Evolutionary conservation across 345 rosid genomes (phyloP).

Genomic region (Trapa bicornis): DNA sequence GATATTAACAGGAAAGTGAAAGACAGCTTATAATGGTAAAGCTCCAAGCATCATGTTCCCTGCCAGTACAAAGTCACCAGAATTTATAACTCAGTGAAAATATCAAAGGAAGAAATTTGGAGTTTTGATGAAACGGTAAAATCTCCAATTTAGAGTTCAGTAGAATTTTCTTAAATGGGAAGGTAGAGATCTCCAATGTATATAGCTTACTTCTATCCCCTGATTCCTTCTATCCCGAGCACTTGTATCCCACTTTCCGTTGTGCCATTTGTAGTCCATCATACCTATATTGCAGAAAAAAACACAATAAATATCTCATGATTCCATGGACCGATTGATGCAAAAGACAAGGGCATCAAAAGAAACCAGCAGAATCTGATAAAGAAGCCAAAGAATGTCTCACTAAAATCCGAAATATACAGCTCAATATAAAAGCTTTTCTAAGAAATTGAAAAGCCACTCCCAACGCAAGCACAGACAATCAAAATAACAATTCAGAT

Average conservation of each 20-base stretch:
- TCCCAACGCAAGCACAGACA: neutral
- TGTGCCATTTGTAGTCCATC: conserved; percentile 38
- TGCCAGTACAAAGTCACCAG: neutral
- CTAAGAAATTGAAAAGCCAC: neutral
- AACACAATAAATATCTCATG: neutral
- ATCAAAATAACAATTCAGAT: neutral
- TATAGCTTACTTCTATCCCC: conserved; percentile 27
- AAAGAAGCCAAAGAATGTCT: neutral
- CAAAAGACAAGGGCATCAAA: neutral
- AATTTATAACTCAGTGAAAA: neutral
- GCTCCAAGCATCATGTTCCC: neutral
- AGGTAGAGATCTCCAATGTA: neutral
- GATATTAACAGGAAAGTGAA: neutral
- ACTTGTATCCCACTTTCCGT: conserved; percentile 25
- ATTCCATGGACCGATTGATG: neutral
- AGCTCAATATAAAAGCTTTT: neutral
- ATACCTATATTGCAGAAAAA: neutral
- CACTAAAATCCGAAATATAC: neutral
- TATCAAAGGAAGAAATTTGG: neutral
- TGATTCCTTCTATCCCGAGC: conserved; percentile 25
- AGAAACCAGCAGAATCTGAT: neutral
- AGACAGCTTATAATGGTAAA: neutral
- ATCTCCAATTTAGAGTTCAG: neutral
- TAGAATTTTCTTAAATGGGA: neutral
- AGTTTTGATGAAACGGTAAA: neutral